A percentile compares a stretch with the other conserved stretches of the same genome.
Conservation (phyloP, 306 rosid species). For the Quercus rubra region DNA sequence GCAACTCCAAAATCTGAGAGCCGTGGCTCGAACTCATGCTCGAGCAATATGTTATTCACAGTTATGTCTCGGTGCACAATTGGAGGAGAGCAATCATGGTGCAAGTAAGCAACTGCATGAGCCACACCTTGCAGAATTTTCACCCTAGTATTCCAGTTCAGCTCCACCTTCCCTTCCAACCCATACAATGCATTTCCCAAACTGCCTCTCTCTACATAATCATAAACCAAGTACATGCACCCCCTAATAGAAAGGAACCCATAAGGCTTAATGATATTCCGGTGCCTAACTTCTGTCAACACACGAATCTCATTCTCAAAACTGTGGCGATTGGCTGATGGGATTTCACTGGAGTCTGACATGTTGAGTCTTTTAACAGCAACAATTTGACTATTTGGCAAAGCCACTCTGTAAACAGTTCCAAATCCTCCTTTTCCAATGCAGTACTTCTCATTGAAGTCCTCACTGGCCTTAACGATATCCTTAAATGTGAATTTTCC, state of each 20-base stretch:
- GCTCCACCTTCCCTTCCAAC: conserved; percentile 30
- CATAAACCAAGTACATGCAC: conserved; percentile 60
- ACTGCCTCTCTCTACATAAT: conserved; percentile 51
- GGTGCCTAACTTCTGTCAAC: conserved; percentile 58
- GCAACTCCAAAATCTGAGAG: conserved; percentile 80
- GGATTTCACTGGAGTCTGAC: conserved; percentile 42
- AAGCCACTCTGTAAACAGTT: conserved; percentile 52
- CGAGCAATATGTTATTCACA: conserved; percentile 56
- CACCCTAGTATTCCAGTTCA: conserved; percentile 50
- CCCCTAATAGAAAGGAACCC: conserved; percentile 50
- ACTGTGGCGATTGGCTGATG: conserved; percentile 36
- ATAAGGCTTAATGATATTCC: conserved; percentile 58
- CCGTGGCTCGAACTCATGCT: conserved; percentile 49
- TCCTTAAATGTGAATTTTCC: conserved; percentile 41
- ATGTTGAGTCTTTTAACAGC: conserved; percentile 58
- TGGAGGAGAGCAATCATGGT: conserved; percentile 58
- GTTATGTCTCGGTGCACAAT: conserved; percentile 66
- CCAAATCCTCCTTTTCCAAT: conserved; percentile 57
- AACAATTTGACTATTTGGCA: conserved; percentile 40
- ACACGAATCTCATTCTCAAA: conserved; percentile 56
- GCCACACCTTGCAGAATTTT: conserved; percentile 57
- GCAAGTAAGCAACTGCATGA: conserved; percentile 61
- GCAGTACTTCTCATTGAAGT: too few relatives aligned
- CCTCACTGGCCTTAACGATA: conserved; percentile 45
- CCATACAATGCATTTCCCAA: conserved; percentile 48